Evolutionary conservation across 1,284 basidiomycete species (phyloP).

Genomic region (Entoloma clypeatum): DNA sequence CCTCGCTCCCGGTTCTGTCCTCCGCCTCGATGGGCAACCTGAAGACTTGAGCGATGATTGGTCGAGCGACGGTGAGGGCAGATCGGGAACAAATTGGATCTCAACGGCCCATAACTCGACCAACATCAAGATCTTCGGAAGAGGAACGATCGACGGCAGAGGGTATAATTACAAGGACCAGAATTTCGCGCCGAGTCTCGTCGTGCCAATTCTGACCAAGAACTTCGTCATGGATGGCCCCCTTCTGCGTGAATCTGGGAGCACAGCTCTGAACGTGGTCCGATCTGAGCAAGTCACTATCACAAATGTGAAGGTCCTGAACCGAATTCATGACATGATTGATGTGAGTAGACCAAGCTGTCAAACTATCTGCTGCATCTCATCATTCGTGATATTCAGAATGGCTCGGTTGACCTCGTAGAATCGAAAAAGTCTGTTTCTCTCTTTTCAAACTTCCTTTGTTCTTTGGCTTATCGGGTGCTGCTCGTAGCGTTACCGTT

Average conservation of each 20-base stretch:
- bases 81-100: constrained; percentile 19
- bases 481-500: constrained; percentile 14
- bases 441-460: neutral
- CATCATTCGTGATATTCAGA: constrained; percentile 8
- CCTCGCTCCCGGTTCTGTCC: constrained; percentile 18
- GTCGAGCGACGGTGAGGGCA: constrained; percentile 13
- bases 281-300: constrained; percentile 13
- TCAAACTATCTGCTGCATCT: neutral
- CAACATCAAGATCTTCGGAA: constrained; percentile 18
- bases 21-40: constrained; percentile 16
- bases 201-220: constrained; percentile 18
- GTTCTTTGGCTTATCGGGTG: neutral
- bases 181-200: constrained; percentile 12
- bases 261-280: constrained; percentile 14
- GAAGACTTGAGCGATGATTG: constrained; percentile 17
- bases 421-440: constrained; percentile 16
- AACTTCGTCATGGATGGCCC: constrained; percentile 15
- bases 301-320: constrained; percentile 16
- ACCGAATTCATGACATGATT: constrained; percentile 14
- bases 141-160: constrained; percentile 18
- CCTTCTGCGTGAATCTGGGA: constrained; percentile 17
- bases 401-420: constrained; percentile 16
- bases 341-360: constrained; percentile 8
- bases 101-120: constrained; percentile 17
- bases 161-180: constrained; percentile 11